Base-by-base conservation (phyloP, 163 green algal genomes). In the Coccomyxa subellipsoidea region DNA sequence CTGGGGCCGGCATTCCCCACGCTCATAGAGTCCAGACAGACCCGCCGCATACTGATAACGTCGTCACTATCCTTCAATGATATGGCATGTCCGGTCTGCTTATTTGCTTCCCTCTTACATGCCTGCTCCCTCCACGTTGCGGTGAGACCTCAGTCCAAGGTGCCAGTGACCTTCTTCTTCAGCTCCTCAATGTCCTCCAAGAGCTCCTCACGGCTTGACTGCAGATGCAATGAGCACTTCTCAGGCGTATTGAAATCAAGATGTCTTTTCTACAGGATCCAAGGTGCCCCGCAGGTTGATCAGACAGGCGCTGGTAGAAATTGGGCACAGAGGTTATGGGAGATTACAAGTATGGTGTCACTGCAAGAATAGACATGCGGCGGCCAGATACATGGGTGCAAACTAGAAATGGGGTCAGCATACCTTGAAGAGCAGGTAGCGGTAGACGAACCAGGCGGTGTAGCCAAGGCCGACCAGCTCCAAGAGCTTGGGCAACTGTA, bases 391-490 rank as follows among this genome's bases (percentile, higher is more conserved):
- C 21, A 7, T 59, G 21, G 47, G 23, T 18, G 47, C 23, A 23
- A 59, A 59, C 15, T 27, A 59, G 47, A 18, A 59, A 2, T 59
- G 21, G 47, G n/a, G 47, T 59, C 15, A 27, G 29, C 89, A 78
- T 70, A 95, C 93, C 91, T 96, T 96, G 90, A 96, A 97, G 2
- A 97, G 90, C 82, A 97, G 90, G 90, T 97, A 96, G 70, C 92
- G 86, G 90, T 97, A 97, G 6, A 92, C 90, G 86, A 96, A 97
- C 91, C 93, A 98, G 4, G 91, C 88, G 53, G 85, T 92, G 93
- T 97, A 98, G 78, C 89, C 88, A 77, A 98, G 92, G 54, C 95
- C 95, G 35, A 98, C 90, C 34, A 98, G 89, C 91, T 98, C 95
- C 83, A 98, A 90, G 18, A 95, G 35, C 87, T 96, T 96, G 18